phyloP scores from a whole-genome alignment of 2,329 filamentous ascomycete genomes.

The Sarocladium strictum region DNA sequence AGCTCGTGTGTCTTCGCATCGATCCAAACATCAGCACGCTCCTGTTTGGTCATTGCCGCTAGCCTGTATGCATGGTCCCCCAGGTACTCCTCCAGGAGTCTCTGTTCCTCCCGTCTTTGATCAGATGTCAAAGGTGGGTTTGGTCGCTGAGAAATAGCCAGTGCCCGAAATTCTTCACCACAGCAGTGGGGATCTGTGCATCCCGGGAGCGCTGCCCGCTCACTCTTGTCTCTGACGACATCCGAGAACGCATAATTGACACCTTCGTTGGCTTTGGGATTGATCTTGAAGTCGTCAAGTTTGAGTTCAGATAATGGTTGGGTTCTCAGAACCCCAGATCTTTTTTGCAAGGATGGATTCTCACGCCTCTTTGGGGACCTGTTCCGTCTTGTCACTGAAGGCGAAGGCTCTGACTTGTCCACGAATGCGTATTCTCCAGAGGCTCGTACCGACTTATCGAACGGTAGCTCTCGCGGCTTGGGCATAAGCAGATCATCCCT shows the following conservation, averaged over 20 bases:
- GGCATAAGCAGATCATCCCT: slow-evolving; percentile 26
- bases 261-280: slow-evolving; percentile 65
- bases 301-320: slow-evolving; percentile 52
- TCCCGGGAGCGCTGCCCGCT: slow-evolving; percentile 64
- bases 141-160: slow-evolving; percentile 50
- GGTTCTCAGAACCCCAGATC: slow-evolving; percentile 40
- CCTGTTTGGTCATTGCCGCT: slow-evolving; percentile 49
- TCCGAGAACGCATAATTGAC: slow-evolving; percentile 68
- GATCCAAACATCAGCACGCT: slow-evolving; percentile 62
- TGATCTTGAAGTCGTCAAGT: slow-evolving; percentile 75
- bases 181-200: slow-evolving; percentile 75
- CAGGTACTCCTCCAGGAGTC: slow-evolving; percentile 49
- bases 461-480: slow-evolving; percentile 37
- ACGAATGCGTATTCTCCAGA: not conserved
- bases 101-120: slow-evolving; percentile 36
- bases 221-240: slow-evolving; percentile 63
- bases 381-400: not conserved
- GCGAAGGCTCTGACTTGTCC: not conserved
- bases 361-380: not conserved
- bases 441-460: slow-evolving; percentile 20
- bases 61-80: slow-evolving; percentile 55
- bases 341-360: not conserved
- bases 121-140: slow-evolving; percentile 28
- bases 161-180: slow-evolving; percentile 61
- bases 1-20: slow-evolving; percentile 69